phyloP scores from a whole-genome alignment of 108 stramenopile species.

The Discostella pseudostelligera region DNA sequence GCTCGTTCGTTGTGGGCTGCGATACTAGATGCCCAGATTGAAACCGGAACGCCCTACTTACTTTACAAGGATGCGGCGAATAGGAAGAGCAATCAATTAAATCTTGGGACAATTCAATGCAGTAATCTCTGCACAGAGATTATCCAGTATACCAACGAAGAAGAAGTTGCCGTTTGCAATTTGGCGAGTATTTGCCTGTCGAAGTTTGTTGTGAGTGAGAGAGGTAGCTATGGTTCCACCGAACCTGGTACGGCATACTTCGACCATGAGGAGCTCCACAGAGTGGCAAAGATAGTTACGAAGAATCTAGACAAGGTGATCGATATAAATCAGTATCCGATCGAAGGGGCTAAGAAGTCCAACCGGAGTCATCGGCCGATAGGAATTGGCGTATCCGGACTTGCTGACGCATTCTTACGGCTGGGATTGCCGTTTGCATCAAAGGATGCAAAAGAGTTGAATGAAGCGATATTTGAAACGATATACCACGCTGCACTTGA shows the following conservation, averaged over 20 bases:
- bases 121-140: conserved; percentile 98
- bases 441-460: conserved; percentile 79
- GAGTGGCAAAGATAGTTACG: conserved; percentile 87
- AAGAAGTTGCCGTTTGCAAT: conserved; percentile 97
- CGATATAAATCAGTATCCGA: conserved; percentile 93
- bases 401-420: conserved; percentile 93
- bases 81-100: conserved; percentile 94
- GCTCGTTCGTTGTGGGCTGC: conserved; percentile 89
- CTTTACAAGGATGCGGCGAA: conserved; percentile 97
- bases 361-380: conserved; percentile 94
- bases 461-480: conserved; percentile 94
- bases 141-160: conserved; percentile 91
- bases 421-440: conserved; percentile 92
- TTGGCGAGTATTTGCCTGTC: conserved; percentile 88
- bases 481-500: conserved; percentile 94
- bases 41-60: conserved; percentile 98
- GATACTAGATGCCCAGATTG: conserved; percentile 91
- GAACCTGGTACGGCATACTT: conserved; percentile 71
- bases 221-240: conserved; percentile 77
- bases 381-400: conserved; percentile 95
- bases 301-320: conserved; percentile 93
- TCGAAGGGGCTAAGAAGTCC: conserved; percentile 79
- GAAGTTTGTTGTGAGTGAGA: conserved; percentile 74
- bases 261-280: conserved; percentile 88
- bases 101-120: conserved; percentile 95